phyloP scores from a whole-genome alignment of 75 land plant genomes.

The Selaginella moellendorffii region DNA sequence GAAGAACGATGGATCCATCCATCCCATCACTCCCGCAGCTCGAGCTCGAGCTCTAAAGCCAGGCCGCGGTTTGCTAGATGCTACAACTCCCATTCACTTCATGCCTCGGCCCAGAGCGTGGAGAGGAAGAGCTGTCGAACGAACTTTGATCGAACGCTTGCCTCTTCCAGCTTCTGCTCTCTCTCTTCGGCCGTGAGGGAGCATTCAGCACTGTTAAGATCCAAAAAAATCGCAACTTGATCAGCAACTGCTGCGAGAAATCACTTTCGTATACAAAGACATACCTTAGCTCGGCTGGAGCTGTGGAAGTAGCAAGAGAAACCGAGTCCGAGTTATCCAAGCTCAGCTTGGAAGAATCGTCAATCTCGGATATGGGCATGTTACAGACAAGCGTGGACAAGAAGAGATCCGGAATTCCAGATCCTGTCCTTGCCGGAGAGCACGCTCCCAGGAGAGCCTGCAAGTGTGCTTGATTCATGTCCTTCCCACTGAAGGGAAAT shows the following conservation, averaged over 20 bases:
- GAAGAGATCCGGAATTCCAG: not conserved
- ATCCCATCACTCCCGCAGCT: no score
- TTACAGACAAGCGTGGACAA: not conserved
- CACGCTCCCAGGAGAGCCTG: not conserved
- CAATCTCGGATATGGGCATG: not conserved
- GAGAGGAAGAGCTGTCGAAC: slow-evolving; percentile 61
- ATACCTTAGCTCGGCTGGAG: not conserved
- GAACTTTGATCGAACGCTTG: slow-evolving; percentile 53
- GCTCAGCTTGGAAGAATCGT: not conserved
- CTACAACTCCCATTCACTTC: no score
- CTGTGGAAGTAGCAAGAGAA: not conserved
- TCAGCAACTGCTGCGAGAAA: not conserved
- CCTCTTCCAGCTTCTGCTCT: slow-evolving; percentile 50
- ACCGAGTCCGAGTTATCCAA: not conserved
- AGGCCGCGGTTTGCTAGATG: no score
- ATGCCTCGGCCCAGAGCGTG: slow-evolving; percentile 19
- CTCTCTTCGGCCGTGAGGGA: slow-evolving; percentile 65
- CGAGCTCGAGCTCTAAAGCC: no score
- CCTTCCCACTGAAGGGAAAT: not conserved
- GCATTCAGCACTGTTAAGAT: slow-evolving; percentile 35
- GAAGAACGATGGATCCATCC: no score
- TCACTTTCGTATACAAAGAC: no score
- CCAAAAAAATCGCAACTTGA: not conserved
- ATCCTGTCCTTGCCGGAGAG: not conserved
- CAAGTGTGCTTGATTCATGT: not conserved